Conservation (phyloP, 768 basidiomycete genomes). For the Boletus reticuloceps region DNA sequence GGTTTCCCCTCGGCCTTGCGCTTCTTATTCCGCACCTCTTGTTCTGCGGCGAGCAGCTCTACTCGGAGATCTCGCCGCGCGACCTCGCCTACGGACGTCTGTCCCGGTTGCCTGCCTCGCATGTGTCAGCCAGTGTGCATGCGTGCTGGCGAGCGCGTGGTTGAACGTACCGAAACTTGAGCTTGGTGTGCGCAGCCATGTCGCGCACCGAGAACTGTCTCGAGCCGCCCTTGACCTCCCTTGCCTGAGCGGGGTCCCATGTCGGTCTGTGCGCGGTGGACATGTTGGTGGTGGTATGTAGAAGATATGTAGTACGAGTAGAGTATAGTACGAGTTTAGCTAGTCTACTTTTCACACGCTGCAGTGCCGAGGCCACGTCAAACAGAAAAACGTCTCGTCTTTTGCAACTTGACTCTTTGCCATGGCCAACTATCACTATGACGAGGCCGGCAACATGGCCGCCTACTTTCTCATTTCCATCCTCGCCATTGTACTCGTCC, state of each 20-base stretch:
- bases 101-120: conserved; percentile 73
- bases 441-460: conserved; percentile 84
- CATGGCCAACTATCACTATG: conserved; percentile 81
- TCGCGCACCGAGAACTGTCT: conserved; percentile 91
- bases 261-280: conserved; percentile 93
- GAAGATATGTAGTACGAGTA: neutral
- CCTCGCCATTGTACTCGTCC: conserved; percentile 79
- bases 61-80: conserved; percentile 75
- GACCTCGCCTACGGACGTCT: conserved; percentile 78
- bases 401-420: neutral
- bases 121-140: neutral
- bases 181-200: conserved; percentile 94
- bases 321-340: too few relatives aligned
- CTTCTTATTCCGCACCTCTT: conserved; percentile 87
- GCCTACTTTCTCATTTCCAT: conserved; percentile 91
- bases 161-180: conserved; percentile 83
- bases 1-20: conserved; percentile 81
- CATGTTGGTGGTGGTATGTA: conserved; percentile 43
- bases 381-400: neutral
- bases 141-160: too few relatives aligned
- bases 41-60: conserved; percentile 82
- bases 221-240: conserved; percentile 88
- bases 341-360: conserved; percentile 13
- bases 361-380: conserved; percentile 14
- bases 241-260: conserved; percentile 96